These are phyloP conservation scores for Pichia exigua DNA, from an alignment of 805 yeast genomes.

Conservation along the genomic window DNA sequence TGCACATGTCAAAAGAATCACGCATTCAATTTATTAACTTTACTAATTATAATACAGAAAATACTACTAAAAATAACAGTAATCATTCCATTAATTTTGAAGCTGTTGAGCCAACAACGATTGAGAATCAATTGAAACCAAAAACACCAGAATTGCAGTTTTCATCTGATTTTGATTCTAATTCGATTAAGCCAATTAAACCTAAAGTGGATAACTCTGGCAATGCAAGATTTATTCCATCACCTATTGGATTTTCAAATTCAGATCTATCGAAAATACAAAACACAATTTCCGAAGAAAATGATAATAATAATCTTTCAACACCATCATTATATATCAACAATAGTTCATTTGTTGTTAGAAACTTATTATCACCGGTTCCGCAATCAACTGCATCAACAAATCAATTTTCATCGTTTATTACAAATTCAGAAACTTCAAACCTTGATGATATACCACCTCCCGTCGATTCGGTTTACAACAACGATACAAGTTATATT, in stretches of 20 bases:
- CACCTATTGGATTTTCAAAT: slow-evolving; percentile 26
- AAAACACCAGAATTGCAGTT: not conserved
- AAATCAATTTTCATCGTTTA: not conserved
- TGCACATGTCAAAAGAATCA: slow-evolving; percentile 21
- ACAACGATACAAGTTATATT: not conserved
- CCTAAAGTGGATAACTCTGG: not conserved
- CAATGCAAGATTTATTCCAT: slow-evolving; percentile 18
- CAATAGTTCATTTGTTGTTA: not conserved
- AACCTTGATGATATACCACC: not conserved
- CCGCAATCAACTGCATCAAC: not conserved
- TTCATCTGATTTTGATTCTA: not conserved
- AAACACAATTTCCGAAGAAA: not conserved
- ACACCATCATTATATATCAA: not conserved
- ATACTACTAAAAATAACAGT: not conserved
- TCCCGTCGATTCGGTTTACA: not conserved
- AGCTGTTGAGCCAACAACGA: not conserved
- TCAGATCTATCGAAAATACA: slow-evolving; percentile 8
- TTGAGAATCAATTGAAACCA: not conserved
- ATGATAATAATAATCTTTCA: not conserved
- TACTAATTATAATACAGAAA: slow-evolving; percentile 8
- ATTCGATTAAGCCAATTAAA: not conserved
- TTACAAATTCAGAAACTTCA: not conserved
- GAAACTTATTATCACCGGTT: not conserved
- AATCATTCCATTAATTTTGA: not conserved
- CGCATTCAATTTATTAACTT: slow-evolving; percentile 24